Evolutionary conservation across 768 basidiomycete species (phyloP), one percentile per base, ranked within the genome.

Genomic region (Holtermannia corniformis): DNA sequence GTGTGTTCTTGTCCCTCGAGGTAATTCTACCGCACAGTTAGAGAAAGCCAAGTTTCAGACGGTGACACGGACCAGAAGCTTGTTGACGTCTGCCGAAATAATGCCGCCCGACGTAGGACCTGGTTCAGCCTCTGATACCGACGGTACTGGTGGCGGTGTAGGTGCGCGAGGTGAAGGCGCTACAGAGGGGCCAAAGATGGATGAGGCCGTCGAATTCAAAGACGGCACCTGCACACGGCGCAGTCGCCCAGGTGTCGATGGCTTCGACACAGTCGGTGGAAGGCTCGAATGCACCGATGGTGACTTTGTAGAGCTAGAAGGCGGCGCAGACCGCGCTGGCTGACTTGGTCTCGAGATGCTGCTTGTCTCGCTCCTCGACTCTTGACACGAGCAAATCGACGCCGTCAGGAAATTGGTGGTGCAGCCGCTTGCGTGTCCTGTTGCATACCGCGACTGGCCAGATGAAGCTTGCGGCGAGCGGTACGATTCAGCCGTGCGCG

Each of bases 1-100:
- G 76, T 74, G 26, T 78, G 74, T 59, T 88, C 81, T 12, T 88
- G 63, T 49, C 86, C 82, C 48, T 85, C 81, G 10, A 83, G 68
- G 50, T 77, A 75, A 37, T 79, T 70, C 63, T 65, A 52, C 20
- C 19, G 37, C 19, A 20, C 41, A 46, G 32, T n/a, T 5, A 11
- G 23, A 41, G 26, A 28, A n/a, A 21, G 51, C 16, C 25, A 10
- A 23, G 37, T 10, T 13, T 27, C 16, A 47, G 12, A 27, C 46
- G 21, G n/a, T 28, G n/a, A 2, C n/a, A 49, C 64, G 56, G 41
- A 65, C 74, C 46, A 82, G 67, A 16, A 82, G 58, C 5, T 72
- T 57, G 44, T 70, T 63, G 10, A 73, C 59, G 47, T 73, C 72
- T 20, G 75, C 77, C 4, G 32, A 37, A 37, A 37, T 37, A 16